Percentiles rank a stretch among this genome's conserved stretches.
Conservation (phyloP, 2,329 filamentous ascomycete species). For the Taxawa tesnikishii region DNA sequence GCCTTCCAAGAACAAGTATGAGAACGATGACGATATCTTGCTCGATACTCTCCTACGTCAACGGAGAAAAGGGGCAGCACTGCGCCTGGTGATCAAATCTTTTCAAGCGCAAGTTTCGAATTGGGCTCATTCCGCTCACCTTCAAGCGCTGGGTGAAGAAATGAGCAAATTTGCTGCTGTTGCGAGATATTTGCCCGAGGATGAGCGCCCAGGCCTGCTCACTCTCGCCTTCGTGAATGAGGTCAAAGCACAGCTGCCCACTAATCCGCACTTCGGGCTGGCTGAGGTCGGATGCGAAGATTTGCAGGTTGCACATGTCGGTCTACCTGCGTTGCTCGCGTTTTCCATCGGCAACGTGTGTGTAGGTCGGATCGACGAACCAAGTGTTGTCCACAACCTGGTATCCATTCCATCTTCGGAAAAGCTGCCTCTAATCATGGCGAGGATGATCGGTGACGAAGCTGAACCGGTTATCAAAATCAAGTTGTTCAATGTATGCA, state of each 20-base stretch:
- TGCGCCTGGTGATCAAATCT: slow-evolving; percentile 56
- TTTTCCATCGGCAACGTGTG: slow-evolving; percentile 55
- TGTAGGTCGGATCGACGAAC: slow-evolving; percentile 51
- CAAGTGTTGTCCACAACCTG: slow-evolving; percentile 61
- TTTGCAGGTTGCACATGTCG: slow-evolving; percentile 67
- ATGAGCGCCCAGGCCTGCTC: slow-evolving; percentile 81
- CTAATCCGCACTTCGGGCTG: slow-evolving; percentile 58
- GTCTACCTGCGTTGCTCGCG: slow-evolving; percentile 70
- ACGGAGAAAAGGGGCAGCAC: slow-evolving; percentile 70
- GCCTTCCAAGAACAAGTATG: slow-evolving; percentile 82
- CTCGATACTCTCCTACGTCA: slow-evolving; percentile 83
- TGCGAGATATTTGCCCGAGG: slow-evolving; percentile 88
- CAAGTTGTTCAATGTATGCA: slow-evolving; percentile 68
- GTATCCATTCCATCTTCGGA: slow-evolving; percentile 26
- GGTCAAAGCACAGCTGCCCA: slow-evolving; percentile 46
- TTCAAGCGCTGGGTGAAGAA: slow-evolving; percentile 66
- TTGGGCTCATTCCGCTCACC: slow-evolving; percentile 50
- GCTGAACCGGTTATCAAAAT: slow-evolving; percentile 84
- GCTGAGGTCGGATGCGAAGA: slow-evolving; percentile 46
- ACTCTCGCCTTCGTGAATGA: slow-evolving; percentile 58
- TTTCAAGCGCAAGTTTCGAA: slow-evolving; percentile 51
- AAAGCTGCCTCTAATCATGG: slow-evolving; percentile 61
- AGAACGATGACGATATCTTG: slow-evolving; percentile 85
- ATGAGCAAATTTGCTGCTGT: slow-evolving; percentile 73
- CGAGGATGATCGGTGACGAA: slow-evolving; percentile 83